phyloP scores from a whole-genome alignment of 441 rosid species.

The Kokia cookei region DNA sequence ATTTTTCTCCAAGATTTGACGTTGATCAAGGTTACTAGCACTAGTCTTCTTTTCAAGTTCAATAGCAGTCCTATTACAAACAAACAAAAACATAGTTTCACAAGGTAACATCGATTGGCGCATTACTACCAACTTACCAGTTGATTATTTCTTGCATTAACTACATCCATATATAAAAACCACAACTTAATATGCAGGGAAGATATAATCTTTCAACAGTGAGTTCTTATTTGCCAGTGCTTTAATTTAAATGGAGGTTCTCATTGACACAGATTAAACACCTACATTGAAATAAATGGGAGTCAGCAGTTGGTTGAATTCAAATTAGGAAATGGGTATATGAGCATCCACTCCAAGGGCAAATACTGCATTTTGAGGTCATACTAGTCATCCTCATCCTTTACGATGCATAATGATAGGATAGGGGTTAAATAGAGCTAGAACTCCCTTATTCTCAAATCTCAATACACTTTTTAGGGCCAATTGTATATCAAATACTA shows the following conservation, averaged over 20 bases:
- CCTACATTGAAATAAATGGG: background rate
- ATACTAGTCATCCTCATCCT: background rate
- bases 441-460: background rate
- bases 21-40: conserved; percentile 59
- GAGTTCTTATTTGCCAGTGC: background rate
- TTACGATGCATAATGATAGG: background rate
- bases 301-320: background rate
- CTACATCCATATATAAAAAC: background rate
- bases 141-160: background rate
- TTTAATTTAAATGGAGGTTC: background rate
- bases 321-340: background rate
- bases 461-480: background rate
- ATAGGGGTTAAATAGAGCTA: background rate
- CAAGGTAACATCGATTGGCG: background rate
- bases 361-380: background rate
- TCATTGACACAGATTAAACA: background rate
- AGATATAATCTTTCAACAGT: background rate
- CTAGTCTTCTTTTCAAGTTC: conserved; percentile 68
- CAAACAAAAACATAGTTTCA: background rate
- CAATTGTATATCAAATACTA: background rate
- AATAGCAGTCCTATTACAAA: conserved; percentile 53
- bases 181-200: background rate
- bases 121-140: background rate
- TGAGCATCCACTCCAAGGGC: background rate
- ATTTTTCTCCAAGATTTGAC: conserved; percentile 58